Percentiles rank a stretch among this genome's conserved stretches.
phyloP scores from a whole-genome alignment of 78 protist genomes.

The Dictyostelium capitatum region DNA sequence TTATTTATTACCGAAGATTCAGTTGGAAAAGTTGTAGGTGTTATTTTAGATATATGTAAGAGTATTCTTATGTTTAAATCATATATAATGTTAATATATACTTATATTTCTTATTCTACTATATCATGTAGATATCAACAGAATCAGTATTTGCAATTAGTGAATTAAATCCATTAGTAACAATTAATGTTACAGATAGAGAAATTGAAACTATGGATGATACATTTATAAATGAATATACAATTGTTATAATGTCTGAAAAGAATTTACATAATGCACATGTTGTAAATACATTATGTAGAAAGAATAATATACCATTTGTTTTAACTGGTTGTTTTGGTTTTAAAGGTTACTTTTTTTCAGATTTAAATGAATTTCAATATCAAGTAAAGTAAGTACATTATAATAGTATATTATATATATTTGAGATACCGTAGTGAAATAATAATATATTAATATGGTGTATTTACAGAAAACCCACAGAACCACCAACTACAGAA shows the following conservation, averaged over 20 bases:
- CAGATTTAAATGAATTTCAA: constrained; percentile 79
- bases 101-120: not conserved
- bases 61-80: too few relatives aligned
- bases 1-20: constrained; percentile 44
- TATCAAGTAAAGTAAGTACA: constrained; percentile 29
- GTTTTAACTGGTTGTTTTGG: constrained; percentile 65
- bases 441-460: not conserved
- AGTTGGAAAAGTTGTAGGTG: constrained; percentile 72
- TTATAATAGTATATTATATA: too few relatives aligned
- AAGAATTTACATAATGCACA: not conserved
- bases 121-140: constrained; percentile 58
- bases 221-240: constrained; percentile 20
- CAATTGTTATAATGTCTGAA: constrained; percentile 72
- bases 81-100: too few relatives aligned
- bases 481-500: not conserved
- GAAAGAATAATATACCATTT: constrained; percentile 54
- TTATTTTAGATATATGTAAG: too few relatives aligned
- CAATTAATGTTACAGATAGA: constrained; percentile 1
- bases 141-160: constrained; percentile 53
- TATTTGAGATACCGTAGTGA: too few relatives aligned
- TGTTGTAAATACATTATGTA: constrained; percentile 61
- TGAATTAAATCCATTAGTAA: constrained; percentile 90
- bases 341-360: constrained; percentile 83
- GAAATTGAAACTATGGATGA: constrained; percentile 31
- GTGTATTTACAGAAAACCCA: not conserved